These are phyloP conservation scores for Aspergillus floridensis DNA, from an alignment of 2,329 filamentous ascomycete species.

Conservation along the genomic window DNA sequence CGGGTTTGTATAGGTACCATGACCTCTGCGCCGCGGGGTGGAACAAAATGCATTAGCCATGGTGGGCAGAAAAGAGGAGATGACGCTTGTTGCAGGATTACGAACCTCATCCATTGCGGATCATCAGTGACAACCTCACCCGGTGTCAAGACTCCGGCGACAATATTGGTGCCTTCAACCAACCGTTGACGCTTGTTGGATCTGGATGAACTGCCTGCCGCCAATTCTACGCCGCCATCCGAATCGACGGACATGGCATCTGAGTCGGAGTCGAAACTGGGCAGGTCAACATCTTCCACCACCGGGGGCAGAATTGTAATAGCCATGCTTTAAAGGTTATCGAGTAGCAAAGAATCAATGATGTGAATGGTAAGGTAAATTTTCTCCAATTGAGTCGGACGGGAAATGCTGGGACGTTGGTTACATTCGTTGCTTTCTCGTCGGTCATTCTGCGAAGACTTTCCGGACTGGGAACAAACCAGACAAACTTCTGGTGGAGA, in stretches of 20 bases:
- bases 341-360: neutral
- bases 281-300: slow-evolving; percentile 31
- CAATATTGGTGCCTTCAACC: slow-evolving; percentile 23
- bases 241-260: slow-evolving; percentile 52
- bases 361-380: neutral
- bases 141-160: slow-evolving; percentile 70
- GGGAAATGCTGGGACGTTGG: slow-evolving; percentile 4
- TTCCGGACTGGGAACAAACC: slow-evolving; percentile 20
- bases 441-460: slow-evolving; percentile 7
- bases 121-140: slow-evolving; percentile 86
- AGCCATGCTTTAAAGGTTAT: slow-evolving; percentile 46
- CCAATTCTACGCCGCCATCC: slow-evolving; percentile 41
- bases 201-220: slow-evolving; percentile 28
- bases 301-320: slow-evolving; percentile 59
- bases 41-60: neutral
- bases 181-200: slow-evolving; percentile 40
- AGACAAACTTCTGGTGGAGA: slow-evolving; percentile 16
- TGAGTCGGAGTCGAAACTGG: slow-evolving; percentile 42
- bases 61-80: neutral
- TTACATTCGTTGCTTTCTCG: neutral
- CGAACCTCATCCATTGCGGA: slow-evolving; percentile 83
- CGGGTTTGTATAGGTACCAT: slow-evolving; percentile 78
- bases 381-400: neutral
- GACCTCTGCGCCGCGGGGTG: slow-evolving; percentile 60
- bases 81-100: neutral